Evolutionary conservation across 345 rosid species (phyloP).

Genomic region (Streptanthus diversifolius): DNA sequence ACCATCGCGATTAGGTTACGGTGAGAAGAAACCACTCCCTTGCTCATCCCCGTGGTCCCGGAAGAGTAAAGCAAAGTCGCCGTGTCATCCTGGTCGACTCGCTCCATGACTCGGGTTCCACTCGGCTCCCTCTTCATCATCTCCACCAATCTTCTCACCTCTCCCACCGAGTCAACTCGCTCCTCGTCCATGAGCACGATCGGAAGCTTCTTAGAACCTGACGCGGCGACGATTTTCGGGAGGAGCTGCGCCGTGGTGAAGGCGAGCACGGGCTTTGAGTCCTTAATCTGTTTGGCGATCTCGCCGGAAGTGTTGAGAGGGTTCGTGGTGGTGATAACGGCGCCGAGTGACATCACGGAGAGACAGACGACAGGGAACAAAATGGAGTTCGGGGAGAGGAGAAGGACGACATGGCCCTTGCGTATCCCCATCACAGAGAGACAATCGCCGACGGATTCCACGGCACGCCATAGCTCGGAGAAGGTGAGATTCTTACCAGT

Average conservation of each 20-base stretch:
- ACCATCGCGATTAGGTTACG: slow-evolving; percentile 60
- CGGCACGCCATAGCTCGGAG: slow-evolving; percentile 66
- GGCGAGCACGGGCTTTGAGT: slow-evolving; percentile 69
- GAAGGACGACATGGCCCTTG: slow-evolving; percentile 75
- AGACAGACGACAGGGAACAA: slow-evolving; percentile 86
- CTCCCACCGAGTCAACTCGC: not conserved
- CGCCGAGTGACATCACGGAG: slow-evolving; percentile 92
- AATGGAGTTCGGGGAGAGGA: slow-evolving; percentile 87
- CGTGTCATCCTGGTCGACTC: slow-evolving; percentile 70
- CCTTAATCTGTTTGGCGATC: slow-evolving; percentile 68
- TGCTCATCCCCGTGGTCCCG: slow-evolving; percentile 86
- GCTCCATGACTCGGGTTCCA: slow-evolving; percentile 48
- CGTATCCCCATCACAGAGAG: slow-evolving; percentile 70
- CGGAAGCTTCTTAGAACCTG: slow-evolving; percentile 35
- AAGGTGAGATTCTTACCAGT: slow-evolving; percentile 63
- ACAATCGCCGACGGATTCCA: slow-evolving; percentile 57
- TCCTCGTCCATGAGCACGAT: slow-evolving; percentile 56
- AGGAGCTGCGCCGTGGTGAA: slow-evolving; percentile 58
- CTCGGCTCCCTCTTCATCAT: slow-evolving; percentile 47
- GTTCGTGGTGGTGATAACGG: slow-evolving; percentile 85
- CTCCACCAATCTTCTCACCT: slow-evolving; percentile 39
- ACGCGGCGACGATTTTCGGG: slow-evolving; percentile 47
- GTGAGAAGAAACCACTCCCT: slow-evolving; percentile 86
- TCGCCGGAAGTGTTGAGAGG: slow-evolving; percentile 86
- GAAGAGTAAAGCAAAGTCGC: slow-evolving; percentile 96